These are phyloP conservation scores for Aspergillus egyptiacus DNA, from an alignment of 495 filamentous ascomycete genomes.

Conservation along the genomic window DNA sequence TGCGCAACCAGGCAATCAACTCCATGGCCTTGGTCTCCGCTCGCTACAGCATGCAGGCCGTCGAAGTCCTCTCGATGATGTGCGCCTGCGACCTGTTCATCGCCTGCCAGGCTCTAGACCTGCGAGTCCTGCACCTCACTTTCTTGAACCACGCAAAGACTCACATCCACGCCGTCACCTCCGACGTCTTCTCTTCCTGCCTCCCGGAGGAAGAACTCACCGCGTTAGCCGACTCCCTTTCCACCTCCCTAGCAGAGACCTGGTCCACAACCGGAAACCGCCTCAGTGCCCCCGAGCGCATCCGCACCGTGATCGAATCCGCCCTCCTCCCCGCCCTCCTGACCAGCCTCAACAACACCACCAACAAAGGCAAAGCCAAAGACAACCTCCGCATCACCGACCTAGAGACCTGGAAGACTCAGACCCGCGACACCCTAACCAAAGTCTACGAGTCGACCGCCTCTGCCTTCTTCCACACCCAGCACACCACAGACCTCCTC, in stretches of 20 bases:
- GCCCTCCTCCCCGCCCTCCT: slow-evolving; percentile 14
- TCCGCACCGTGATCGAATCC: slow-evolving; percentile 10
- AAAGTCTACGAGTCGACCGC: slow-evolving; percentile 12
- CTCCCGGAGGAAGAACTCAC: slow-evolving; percentile 1
- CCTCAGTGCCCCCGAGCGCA: slow-evolving; percentile 44
- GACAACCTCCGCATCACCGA: no score
- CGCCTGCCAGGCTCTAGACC: slow-evolving; percentile 42
- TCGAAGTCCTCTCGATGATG: slow-evolving; percentile 52
- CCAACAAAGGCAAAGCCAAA: background rate
- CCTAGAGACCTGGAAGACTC: slow-evolving; percentile 14
- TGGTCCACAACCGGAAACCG: slow-evolving; percentile 22
- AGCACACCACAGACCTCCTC: slow-evolving; percentile 19
- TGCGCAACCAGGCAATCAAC: slow-evolving; percentile 56
- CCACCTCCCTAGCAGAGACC: background rate
- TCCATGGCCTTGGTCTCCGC: slow-evolving; percentile 53
- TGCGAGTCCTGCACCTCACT: slow-evolving; percentile 30
- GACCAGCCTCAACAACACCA: slow-evolving; percentile 1
- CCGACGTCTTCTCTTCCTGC: background rate
- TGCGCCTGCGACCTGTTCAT: slow-evolving; percentile 45
- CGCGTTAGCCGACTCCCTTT: background rate
- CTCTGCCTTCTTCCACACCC: slow-evolving; percentile 13
- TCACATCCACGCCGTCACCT: slow-evolving; percentile 3
- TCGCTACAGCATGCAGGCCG: slow-evolving; percentile 50
- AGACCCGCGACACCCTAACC: slow-evolving; percentile 6
- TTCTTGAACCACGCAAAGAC: slow-evolving; percentile 16